These are phyloP conservation scores for Adansonia madagascariensis DNA, from an alignment of 441 rosid genomes.

Conservation along the genomic window DNA sequence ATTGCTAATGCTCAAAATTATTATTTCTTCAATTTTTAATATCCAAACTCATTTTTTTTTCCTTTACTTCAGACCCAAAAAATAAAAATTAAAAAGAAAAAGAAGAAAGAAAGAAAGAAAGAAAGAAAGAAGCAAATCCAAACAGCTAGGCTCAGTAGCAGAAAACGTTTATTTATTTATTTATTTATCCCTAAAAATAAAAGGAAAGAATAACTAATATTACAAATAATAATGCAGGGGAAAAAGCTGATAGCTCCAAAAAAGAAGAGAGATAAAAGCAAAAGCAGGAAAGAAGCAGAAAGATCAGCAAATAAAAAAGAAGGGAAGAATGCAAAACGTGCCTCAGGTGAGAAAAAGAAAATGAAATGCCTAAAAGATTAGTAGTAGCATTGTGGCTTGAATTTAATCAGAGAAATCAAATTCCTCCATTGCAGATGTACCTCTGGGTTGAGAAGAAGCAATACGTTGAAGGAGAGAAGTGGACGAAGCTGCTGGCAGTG, in stretches of 20 bases:
- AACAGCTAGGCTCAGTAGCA: neutral
- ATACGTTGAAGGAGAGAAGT: slow-evolving; percentile 43
- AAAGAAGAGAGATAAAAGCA: neutral
- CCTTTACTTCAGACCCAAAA: neutral
- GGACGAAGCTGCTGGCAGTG: slow-evolving; percentile 24
- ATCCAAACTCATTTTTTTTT: neutral
- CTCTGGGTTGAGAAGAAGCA: slow-evolving; percentile 53
- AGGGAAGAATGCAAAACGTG: neutral
- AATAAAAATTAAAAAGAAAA: neutral
- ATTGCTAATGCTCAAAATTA: neutral
- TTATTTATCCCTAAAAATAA: too few species aligned
- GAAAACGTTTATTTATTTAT: too few species aligned
- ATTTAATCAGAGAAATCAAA: neutral
- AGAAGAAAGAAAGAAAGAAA: neutral
- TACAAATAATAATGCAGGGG: neutral
- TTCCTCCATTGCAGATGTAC: slow-evolving; percentile 37
- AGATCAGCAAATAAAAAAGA: neutral
- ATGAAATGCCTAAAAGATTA: slow-evolving; percentile 6
- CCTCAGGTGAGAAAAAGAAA: neutral
- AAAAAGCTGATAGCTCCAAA: neutral
- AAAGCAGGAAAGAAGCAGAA: neutral
- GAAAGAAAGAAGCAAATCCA: neutral
- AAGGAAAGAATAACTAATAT: neutral
- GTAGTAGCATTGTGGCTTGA: neutral
- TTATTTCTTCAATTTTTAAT: neutral